These are phyloP conservation scores for Diplodia intermedia DNA, from an alignment of 2,329 filamentous ascomycete species.

Conservation along the genomic window DNA sequence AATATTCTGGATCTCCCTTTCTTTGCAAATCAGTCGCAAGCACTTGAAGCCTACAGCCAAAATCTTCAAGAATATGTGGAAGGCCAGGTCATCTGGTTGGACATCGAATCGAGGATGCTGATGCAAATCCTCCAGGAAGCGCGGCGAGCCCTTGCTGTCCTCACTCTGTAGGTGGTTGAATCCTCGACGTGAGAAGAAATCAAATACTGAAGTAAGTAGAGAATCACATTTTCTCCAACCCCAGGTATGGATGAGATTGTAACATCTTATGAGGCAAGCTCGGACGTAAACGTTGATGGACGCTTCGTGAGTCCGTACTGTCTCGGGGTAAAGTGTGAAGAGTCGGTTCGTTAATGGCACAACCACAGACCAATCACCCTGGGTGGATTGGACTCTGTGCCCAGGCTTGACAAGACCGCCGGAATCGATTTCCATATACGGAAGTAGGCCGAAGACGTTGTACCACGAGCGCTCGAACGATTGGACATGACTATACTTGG, in stretches of 20 bases:
- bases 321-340: conserved; percentile 56
- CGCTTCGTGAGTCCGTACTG: conserved; percentile 46
- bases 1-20: conserved; percentile 63
- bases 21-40: conserved; percentile 55
- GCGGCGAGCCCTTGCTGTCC: conserved; percentile 58
- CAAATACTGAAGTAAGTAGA: conserved; percentile 61
- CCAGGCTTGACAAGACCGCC: conserved; percentile 55
- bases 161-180: conserved; percentile 62
- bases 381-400: conserved; percentile 47
- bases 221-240: conserved; percentile 64
- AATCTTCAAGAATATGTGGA: conserved; percentile 66
- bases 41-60: conserved; percentile 58
- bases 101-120: conserved; percentile 53
- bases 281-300: conserved; percentile 64
- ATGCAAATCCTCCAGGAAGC: conserved; percentile 61
- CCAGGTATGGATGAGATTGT: conserved; percentile 61
- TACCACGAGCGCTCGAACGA: conserved; percentile 50
- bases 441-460: conserved; percentile 60
- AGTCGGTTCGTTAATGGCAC: conserved; percentile 55
- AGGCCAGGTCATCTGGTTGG: conserved; percentile 59
- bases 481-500: conserved; percentile 39
- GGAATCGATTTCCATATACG: conserved; percentile 60
- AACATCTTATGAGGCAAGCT: conserved; percentile 59
- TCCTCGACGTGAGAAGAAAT: conserved; percentile 64
- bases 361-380: conserved; percentile 60